Percentiles rank a stretch among this genome's conserved stretches.
Conservation (phyloP, 495 filamentous ascomycete species). For the Penicillium waksmanii region DNA sequence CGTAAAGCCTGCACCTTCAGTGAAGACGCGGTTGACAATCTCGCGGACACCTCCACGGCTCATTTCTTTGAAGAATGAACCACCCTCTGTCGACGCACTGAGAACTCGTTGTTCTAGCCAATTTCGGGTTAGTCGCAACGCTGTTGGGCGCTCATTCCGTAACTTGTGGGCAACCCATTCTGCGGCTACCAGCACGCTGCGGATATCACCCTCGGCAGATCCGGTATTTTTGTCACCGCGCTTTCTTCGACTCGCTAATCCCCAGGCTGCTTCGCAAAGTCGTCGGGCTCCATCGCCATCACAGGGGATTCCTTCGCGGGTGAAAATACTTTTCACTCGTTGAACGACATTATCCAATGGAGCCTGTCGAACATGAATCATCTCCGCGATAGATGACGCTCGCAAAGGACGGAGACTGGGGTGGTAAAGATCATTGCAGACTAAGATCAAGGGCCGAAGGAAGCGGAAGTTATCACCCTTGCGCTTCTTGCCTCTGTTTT, state of each 20-base stretch:
- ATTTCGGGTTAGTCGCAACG: constrained; percentile 64
- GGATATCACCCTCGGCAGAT: constrained; percentile 85
- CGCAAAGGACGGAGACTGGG: constrained; percentile 83
- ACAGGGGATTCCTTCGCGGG: constrained; percentile 80
- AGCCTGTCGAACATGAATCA: constrained; percentile 90
- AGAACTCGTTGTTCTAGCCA: constrained; percentile 85
- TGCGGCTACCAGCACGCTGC: constrained; percentile 88
- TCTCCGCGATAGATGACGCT: constrained; percentile 78
- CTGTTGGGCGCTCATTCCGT: constrained; percentile 50
- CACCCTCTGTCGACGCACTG: constrained; percentile 69
- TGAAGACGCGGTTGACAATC: constrained; percentile 82
- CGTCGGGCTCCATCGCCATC: constrained; percentile 87
- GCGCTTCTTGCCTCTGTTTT: constrained; percentile 51
- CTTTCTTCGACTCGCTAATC: constrained; percentile 70
- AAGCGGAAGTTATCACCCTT: constrained; percentile 84
- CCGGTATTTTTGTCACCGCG: constrained; percentile 49
- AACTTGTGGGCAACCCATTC: constrained; percentile 93
- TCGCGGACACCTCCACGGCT: constrained; percentile 80
- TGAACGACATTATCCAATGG: constrained; percentile 83
- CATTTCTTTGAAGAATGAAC: constrained; percentile 74
- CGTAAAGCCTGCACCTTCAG: constrained; percentile 83
- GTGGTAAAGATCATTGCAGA: constrained; percentile 98
- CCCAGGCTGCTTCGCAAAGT: constrained; percentile 91
- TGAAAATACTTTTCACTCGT: constrained; percentile 80
- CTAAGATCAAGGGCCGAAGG: constrained; percentile 84